Conservation (phyloP, 1,284 basidiomycete species). For the Golubevia sp. region DNA sequence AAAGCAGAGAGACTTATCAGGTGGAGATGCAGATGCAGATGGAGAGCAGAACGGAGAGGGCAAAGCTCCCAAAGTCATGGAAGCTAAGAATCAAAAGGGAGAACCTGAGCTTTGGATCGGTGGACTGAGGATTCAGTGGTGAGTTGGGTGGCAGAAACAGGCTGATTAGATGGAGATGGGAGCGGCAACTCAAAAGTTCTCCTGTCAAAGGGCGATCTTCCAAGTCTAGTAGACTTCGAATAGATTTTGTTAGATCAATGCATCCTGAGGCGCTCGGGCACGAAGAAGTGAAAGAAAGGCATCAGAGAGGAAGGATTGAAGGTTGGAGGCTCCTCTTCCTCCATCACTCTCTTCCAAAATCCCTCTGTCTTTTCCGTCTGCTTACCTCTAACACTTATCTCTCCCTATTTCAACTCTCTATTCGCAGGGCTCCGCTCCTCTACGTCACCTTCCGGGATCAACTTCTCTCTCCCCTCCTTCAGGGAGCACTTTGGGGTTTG, state of each 20-base stretch:
- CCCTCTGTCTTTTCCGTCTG: neutral
- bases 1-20: neutral
- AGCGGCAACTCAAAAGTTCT: no score
- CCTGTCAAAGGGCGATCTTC: no score
- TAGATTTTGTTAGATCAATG: no score
- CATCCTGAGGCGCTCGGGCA: no score
- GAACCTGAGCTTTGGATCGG: conserved; percentile 42
- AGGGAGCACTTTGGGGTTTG: conserved; percentile 41
- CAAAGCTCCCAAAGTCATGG: conserved; percentile 2
- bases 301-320: no score
- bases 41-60: conserved; percentile 10
- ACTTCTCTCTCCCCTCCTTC: conserved; percentile 39
- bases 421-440: conserved; percentile 33
- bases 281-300: no score
- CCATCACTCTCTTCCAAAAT: neutral
- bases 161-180: neutral
- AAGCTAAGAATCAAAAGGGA: neutral
- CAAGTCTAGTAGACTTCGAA: no score
- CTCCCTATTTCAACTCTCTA: neutral
- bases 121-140: conserved; percentile 43
- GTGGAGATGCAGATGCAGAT: conserved; percentile 13
- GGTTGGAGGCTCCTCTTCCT: no score
- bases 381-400: neutral
- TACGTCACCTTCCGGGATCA: conserved; percentile 48
- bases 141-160: conserved; percentile 4